Base-by-base conservation (phyloP, 208 protist genomes). In the Crithidia mellificae region DNA sequence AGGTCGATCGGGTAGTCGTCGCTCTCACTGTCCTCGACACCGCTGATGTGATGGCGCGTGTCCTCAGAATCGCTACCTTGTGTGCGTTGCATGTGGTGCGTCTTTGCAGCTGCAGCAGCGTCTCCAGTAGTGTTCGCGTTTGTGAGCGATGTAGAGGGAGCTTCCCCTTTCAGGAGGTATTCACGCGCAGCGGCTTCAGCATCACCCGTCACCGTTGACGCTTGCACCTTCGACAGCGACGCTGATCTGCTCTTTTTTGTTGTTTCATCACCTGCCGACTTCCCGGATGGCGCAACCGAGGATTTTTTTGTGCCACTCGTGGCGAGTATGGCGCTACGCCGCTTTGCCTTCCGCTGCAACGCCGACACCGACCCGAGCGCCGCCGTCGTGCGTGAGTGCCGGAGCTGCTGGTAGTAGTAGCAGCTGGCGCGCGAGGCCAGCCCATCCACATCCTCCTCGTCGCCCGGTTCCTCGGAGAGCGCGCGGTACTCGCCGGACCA, bases 391-490 rank as follows among this genome's bases (percentile, higher is more conserved):
- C 64, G 53, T 1, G 32, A 41, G 54, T 46, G 34, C 54, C 64
- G 64, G 2, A 70, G 64, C 43, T 54, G 64, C 34, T 70, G 52
- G 64, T 63, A 70, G 64, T 61, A 55, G 54, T 52, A 70, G 44
- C 64, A 70, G 64, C 64, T 70, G 15, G 41, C 34, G 1, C 29
- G 32, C 22, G 19, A 24, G 2, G 34, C 54, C 1, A 54, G 34
- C 0, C 49, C 62, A 2, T 65, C 46, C 7, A 55, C n/a, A 34
- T 54, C 46, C 46, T 65, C 24, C 44, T 64, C 41, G 12, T 54
- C 32, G 17, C 41, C 20, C 6, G n/a, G 4, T 15, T 65, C 59
- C 8, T 53, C 59, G 2, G 44, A 9, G 19, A 25, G 27, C 7
- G 29, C n/a, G 14, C 59, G 47, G 25, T 27, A 44, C 27, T 53